Conservation (phyloP, 2,329 filamentous ascomycete species). For the Cercospora sp. region DNA sequence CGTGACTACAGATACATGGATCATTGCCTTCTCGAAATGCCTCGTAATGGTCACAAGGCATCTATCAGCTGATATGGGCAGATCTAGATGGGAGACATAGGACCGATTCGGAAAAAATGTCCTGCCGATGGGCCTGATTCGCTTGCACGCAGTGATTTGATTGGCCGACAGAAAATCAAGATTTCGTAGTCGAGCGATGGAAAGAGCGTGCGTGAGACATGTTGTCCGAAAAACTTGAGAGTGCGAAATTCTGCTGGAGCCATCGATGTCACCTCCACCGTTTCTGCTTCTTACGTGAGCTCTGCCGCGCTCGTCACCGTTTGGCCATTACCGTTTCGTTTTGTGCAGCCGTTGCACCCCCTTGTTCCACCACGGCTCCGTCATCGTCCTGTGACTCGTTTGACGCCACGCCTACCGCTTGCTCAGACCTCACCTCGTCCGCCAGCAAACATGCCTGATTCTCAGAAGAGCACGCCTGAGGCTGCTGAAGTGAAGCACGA, state of each 20-base stretch:
- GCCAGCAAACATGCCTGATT: constrained; percentile 23
- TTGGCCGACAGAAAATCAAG: constrained; percentile 3
- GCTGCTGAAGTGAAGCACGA: constrained; percentile 27
- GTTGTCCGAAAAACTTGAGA: background rate
- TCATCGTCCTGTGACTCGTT: constrained; percentile 1
- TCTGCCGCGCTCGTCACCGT: constrained; percentile 1
- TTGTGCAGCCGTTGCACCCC: constrained; percentile 1
- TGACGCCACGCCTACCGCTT: background rate
- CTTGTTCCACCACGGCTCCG: constrained; percentile 1
- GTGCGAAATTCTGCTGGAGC: constrained; percentile 4
- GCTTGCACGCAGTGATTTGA: background rate
- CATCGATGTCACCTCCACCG: constrained; percentile 1
- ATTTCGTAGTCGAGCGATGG: background rate
- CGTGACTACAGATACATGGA: background rate
- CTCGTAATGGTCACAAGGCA: constrained; percentile 3
- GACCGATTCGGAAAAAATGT: background rate
- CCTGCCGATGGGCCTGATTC: background rate
- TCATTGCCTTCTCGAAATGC: background rate
- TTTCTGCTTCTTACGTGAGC: constrained; percentile 5
- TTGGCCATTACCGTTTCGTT: background rate
- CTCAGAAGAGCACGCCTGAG: constrained; percentile 20
- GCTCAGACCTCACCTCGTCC: constrained; percentile 6
- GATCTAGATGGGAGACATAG: background rate
- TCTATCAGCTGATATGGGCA: background rate
- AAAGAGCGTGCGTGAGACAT: background rate